Percentiles rank a stretch among this genome's conserved stretches.
These are phyloP conservation scores for Termitomyces titanicus DNA, from an alignment of 768 basidiomycete species.

Conservation along the genomic window DNA sequence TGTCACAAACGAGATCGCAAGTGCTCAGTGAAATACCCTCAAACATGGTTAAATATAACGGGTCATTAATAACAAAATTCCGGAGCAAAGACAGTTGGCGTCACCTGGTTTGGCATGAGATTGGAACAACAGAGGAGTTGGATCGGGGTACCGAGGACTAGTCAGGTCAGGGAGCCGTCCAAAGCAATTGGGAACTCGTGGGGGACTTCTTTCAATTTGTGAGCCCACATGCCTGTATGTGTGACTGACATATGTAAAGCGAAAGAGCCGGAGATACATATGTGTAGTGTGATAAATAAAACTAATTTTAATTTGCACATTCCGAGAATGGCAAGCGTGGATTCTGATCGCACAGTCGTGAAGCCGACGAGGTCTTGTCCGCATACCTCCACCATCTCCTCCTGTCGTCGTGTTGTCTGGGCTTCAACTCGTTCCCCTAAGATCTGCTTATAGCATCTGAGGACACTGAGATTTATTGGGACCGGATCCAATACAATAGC, in stretches of 20 bases:
- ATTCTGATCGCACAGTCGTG: slow-evolving; percentile 19
- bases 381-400: slow-evolving; percentile 17
- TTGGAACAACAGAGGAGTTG: not conserved
- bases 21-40: not conserved
- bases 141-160: not conserved
- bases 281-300: slow-evolving; percentile 25
- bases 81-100: not conserved
- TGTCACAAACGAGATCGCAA: not conserved
- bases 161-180: not conserved
- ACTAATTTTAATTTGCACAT: slow-evolving; percentile 14
- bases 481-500: slow-evolving; percentile 13
- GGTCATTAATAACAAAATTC: not conserved
- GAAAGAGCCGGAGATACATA: slow-evolving; percentile 33
- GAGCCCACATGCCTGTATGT: not conserved
- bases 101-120: not conserved
- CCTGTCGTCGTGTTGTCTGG: not conserved
- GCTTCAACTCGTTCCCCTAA: not conserved
- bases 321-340: slow-evolving; percentile 17
- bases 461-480: not conserved
- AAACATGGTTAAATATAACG: not conserved
- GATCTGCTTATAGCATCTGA: not conserved
- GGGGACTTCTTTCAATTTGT: not conserved
- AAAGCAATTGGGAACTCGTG: not conserved
- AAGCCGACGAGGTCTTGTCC: slow-evolving; percentile 15
- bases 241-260: slow-evolving; percentile 11